Conservation (phyloP, 2,329 filamentous ascomycete species). For the Diaporthe velutina region DNA sequence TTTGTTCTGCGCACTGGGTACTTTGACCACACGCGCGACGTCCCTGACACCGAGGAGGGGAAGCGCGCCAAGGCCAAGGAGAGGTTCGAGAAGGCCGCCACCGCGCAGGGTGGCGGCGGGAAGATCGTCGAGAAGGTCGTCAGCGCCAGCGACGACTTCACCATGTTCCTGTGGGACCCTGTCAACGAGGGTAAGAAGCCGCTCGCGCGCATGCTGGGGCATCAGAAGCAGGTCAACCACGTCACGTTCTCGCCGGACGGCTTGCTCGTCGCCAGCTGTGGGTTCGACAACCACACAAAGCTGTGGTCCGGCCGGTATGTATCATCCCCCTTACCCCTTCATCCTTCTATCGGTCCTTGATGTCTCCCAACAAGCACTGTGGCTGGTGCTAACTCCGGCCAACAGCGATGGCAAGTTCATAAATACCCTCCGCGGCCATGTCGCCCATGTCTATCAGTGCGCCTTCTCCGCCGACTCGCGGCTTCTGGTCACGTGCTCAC, state of each 20-base stretch:
- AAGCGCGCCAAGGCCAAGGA: conserved; percentile 82
- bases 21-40: conserved; percentile 81
- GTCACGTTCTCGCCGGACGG: conserved; percentile 95
- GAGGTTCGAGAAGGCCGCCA: conserved; percentile 86
- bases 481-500: conserved; percentile 87
- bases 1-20: conserved; percentile 88
- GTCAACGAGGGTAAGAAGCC: conserved; percentile 81
- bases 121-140: conserved; percentile 86
- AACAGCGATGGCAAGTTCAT: conserved; percentile 80
- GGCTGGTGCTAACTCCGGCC: neutral
- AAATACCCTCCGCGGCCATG: conserved; percentile 88
- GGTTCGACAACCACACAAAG: conserved; percentile 96
- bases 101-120: conserved; percentile 70
- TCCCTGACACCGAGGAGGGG: conserved; percentile 77
- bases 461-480: conserved; percentile 93
- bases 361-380: neutral
- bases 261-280: conserved; percentile 85
- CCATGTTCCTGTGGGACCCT: conserved; percentile 96
- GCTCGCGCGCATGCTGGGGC: conserved; percentile 88
- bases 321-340: conserved; percentile 43
- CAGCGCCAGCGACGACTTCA: conserved; percentile 94
- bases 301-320: conserved; percentile 82
- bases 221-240: conserved; percentile 97
- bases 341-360: neutral
- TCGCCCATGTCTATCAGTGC: conserved; percentile 90